A percentile compares a stretch with the other conserved stretches of the same genome.
Evolutionary conservation across 176 grass and related monocot genomes (phyloP).

Genomic region (Triticum urartu): DNA sequence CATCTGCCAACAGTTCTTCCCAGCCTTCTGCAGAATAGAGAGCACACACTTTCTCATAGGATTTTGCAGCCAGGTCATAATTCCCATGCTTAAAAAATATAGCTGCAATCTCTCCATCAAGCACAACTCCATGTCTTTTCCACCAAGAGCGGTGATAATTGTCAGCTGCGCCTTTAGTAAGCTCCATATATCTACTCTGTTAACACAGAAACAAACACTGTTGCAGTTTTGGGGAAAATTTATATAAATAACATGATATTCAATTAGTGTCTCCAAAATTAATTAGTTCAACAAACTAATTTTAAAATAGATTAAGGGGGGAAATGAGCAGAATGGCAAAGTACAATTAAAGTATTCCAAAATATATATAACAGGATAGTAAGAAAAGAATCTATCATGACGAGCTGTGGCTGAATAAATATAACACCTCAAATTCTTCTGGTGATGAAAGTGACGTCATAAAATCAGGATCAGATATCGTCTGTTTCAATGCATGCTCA

Average conservation of each 20-base stretch:
- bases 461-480: constrained; percentile 82
- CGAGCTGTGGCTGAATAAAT: background rate
- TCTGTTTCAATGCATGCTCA: constrained; percentile 83
- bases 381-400: constrained; percentile 10
- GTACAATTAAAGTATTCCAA: background rate
- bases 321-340: background rate
- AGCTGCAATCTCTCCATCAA: constrained; percentile 98
- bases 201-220: constrained; percentile 27
- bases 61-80: constrained; percentile 88
- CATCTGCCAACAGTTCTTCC: constrained; percentile 87
- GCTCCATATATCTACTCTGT: constrained; percentile 95
- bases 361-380: background rate
- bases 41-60: constrained; percentile 96
- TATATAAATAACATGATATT: background rate
- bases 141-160: constrained; percentile 99
- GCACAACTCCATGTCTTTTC: constrained; percentile 98
- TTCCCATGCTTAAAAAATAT: constrained; percentile 86
- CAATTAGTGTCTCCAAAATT: constrained; percentile 13
- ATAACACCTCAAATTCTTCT: constrained; percentile 84
- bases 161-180: constrained; percentile 95
- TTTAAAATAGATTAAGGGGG: background rate
- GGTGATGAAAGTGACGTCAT: constrained; percentile 82
- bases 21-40: constrained; percentile 95
- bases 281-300: background rate
- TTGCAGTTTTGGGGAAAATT: background rate